phyloP scores from a whole-genome alignment of 1,284 basidiomycete species.

The Heliocybe sulcata region DNA sequence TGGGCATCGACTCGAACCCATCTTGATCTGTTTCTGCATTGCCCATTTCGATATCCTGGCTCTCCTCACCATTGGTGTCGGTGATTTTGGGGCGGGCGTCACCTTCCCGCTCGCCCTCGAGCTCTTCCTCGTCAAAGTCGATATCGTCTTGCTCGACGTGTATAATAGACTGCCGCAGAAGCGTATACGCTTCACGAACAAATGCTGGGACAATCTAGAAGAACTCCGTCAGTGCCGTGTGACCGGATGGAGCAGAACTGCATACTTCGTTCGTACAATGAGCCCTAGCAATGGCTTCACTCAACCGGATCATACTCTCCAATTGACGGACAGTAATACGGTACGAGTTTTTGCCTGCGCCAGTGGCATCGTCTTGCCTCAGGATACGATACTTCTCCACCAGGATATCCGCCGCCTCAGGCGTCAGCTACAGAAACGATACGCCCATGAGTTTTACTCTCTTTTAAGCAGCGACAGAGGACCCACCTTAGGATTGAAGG shows the following conservation, averaged over 20 bases:
- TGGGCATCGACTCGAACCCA: not conserved
- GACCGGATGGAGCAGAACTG: not conserved
- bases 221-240: not conserved
- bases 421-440: slow-evolving; percentile 65
- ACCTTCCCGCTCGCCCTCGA: slow-evolving; percentile 44
- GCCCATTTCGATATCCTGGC: slow-evolving; percentile 60
- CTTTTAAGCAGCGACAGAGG: not conserved
- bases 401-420: slow-evolving; percentile 87
- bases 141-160: slow-evolving; percentile 99
- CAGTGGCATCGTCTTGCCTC: slow-evolving; percentile 87
- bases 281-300: slow-evolving; percentile 94
- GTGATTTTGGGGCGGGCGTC: slow-evolving; percentile 21
- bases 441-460: not conserved
- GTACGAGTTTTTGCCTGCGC: slow-evolving; percentile 87
- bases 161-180: slow-evolving; percentile 96
- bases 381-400: slow-evolving; percentile 95
- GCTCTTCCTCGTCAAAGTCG: slow-evolving; percentile 93
- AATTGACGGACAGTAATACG: slow-evolving; percentile 95
- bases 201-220: slow-evolving; percentile 83
- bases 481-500: slow-evolving; percentile 90
- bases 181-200: slow-evolving; percentile 91
- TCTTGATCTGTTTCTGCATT: slow-evolving; percentile 41
- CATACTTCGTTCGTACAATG: slow-evolving; percentile 85
- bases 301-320: slow-evolving; percentile 95
- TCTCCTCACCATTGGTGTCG: slow-evolving; percentile 34